Evolutionary conservation across 768 basidiomycete genomes (phyloP).

Genomic region (Roridomyces roridus): DNA sequence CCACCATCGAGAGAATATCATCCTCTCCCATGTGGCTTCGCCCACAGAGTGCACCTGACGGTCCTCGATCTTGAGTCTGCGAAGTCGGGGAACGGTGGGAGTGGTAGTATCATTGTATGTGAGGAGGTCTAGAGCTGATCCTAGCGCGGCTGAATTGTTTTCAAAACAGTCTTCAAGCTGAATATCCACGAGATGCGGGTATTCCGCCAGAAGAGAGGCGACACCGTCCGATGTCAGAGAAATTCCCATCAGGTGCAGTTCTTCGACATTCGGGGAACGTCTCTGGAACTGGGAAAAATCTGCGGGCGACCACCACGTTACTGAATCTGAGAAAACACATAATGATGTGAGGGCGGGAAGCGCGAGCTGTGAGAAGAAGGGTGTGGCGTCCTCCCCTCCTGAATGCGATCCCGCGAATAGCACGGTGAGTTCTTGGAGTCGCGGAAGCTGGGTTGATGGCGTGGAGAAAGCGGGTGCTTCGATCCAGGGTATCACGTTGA

Average conservation of each 20-base stretch:
- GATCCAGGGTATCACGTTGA: background rate
- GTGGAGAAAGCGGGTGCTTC: background rate
- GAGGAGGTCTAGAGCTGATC: background rate
- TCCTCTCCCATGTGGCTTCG: background rate
- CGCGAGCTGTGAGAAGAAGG: conserved; percentile 7
- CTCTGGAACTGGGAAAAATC: conserved; percentile 5
- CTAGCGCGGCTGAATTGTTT: background rate
- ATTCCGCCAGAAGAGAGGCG: too few species aligned
- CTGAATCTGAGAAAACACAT: background rate
- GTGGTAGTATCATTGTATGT: background rate
- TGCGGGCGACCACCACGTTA: background rate
- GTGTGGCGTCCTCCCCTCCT: background rate
- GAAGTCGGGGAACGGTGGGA: background rate
- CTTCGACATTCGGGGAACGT: background rate
- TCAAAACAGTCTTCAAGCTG: background rate
- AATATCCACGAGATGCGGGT: background rate
- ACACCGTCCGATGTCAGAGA: background rate
- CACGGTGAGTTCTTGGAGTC: background rate
- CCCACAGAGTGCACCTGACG: too few species aligned
- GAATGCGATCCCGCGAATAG: too few species aligned
- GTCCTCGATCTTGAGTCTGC: background rate
- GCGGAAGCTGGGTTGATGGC: background rate
- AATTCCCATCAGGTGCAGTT: background rate
- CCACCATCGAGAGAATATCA: conserved; percentile 19
- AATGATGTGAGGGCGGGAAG: conserved; percentile 3